Percentiles rank a stretch among this genome's conserved stretches.
phyloP scores from a whole-genome alignment of 495 filamentous ascomycete species.

The Xylaria telfairii region DNA sequence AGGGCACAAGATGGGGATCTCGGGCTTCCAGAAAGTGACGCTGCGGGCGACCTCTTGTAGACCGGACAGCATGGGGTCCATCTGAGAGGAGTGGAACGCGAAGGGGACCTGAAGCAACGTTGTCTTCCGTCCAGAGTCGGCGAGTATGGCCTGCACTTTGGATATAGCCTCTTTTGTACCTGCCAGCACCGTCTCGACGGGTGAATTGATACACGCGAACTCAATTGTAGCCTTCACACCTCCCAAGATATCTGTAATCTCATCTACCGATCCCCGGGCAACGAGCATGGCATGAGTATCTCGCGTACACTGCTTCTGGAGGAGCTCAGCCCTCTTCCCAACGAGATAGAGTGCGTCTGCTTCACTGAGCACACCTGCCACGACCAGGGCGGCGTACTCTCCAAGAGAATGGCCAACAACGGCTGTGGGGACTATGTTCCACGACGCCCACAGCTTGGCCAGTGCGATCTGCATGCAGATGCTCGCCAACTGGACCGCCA shows the following conservation, averaged over 20 bases:
- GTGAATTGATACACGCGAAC: slow-evolving; percentile 57
- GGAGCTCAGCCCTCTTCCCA: slow-evolving; percentile 67
- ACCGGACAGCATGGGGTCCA: slow-evolving; percentile 65
- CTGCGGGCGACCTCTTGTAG: slow-evolving; percentile 57
- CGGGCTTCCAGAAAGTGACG: slow-evolving; percentile 59
- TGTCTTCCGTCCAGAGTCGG: background rate
- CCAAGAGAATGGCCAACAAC: slow-evolving; percentile 77
- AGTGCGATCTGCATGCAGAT: slow-evolving; percentile 75
- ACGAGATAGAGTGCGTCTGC: slow-evolving; percentile 72
- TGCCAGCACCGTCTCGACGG: slow-evolving; percentile 53
- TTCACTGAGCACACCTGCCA: slow-evolving; percentile 67
- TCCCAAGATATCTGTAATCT: slow-evolving; percentile 24
- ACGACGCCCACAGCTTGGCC: slow-evolving; percentile 68
- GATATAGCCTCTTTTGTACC: slow-evolving; percentile 50
- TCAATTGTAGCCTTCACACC: slow-evolving; percentile 23
- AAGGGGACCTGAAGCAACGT: slow-evolving; percentile 64
- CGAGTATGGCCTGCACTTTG: slow-evolving; percentile 54
- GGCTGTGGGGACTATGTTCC: slow-evolving; percentile 67
- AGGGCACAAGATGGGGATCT: slow-evolving; percentile 65
- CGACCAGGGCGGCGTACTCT: slow-evolving; percentile 43
- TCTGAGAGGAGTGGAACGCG: slow-evolving; percentile 73
- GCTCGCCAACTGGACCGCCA: slow-evolving; percentile 51
- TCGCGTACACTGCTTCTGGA: slow-evolving; percentile 62
- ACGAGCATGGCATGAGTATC: slow-evolving; percentile 66
- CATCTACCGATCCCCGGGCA: slow-evolving; percentile 34